These are phyloP conservation scores for Plasmodium sp. DNA, from an alignment of 169 alveolate species.

Conservation along the genomic window DNA sequence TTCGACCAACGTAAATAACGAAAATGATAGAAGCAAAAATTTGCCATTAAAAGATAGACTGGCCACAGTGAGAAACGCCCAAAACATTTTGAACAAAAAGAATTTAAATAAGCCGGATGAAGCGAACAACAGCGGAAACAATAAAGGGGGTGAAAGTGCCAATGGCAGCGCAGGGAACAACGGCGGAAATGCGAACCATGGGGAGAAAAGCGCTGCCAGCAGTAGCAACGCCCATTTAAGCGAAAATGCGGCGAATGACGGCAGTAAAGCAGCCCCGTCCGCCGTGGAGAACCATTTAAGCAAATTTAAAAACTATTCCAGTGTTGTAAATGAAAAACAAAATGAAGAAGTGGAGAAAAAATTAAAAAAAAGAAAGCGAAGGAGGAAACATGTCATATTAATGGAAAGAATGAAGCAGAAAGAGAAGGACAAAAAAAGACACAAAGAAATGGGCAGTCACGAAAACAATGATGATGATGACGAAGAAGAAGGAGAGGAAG, in stretches of 20 bases:
- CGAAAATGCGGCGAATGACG: constrained; percentile 10
- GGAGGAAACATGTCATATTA: constrained; percentile 62
- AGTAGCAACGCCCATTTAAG: background rate
- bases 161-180: background rate
- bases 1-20: constrained; percentile 56
- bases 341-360: constrained; percentile 71
- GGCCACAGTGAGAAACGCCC: constrained; percentile 70
- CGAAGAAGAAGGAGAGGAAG: constrained; percentile 13
- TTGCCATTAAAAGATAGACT: constrained; percentile 67
- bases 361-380: constrained; percentile 47
- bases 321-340: constrained; percentile 67
- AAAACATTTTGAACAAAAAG: constrained; percentile 55
- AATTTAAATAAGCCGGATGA: constrained; percentile 65
- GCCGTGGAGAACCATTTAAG: constrained; percentile 15
- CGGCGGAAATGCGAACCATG: background rate
- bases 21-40: constrained; percentile 68
- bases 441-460: constrained; percentile 6
- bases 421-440: constrained; percentile 33
- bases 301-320: constrained; percentile 66
- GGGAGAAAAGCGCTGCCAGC: constrained; percentile 5
- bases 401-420: constrained; percentile 50
- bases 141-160: background rate
- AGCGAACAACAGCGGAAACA: constrained; percentile 8
- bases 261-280: background rate
- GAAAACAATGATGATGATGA: constrained; percentile 34